Evolutionary conservation across 805 yeast species (phyloP).

Genomic region (Barnettozyma sucrosica): DNA sequence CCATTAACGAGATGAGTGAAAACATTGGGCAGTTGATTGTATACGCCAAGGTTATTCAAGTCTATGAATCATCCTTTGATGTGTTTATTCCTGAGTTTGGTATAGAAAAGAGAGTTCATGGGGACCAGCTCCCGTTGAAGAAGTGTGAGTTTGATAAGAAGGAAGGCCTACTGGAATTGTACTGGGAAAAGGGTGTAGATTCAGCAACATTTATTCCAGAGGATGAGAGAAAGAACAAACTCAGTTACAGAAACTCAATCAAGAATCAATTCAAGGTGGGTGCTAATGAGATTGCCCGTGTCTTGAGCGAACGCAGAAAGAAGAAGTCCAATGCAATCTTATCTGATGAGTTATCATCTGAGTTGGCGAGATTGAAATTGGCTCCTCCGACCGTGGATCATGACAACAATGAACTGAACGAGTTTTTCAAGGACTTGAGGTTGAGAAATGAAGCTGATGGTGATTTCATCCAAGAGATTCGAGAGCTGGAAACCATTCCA

Average conservation of each 20-base stretch:
- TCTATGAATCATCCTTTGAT: constrained; percentile 94
- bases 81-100: constrained; percentile 90
- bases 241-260: constrained; percentile 71
- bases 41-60: constrained; percentile 84
- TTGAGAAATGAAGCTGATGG: constrained; percentile 55
- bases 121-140: constrained; percentile 88
- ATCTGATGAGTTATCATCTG: constrained; percentile 38
- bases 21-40: constrained; percentile 77
- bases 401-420: constrained; percentile 35
- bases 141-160: constrained; percentile 87
- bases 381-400: constrained; percentile 32
- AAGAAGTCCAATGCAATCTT: constrained; percentile 18
- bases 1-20: constrained; percentile 66
- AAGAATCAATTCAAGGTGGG: constrained; percentile 73
- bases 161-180: constrained; percentile 65
- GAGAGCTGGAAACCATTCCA: constrained; percentile 74
- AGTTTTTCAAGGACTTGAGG: constrained; percentile 51
- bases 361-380: constrained; percentile 45
- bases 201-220: constrained; percentile 86
- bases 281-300: constrained; percentile 63
- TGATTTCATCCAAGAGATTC: constrained; percentile 70
- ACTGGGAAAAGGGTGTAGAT: constrained; percentile 91
- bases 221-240: constrained; percentile 69
- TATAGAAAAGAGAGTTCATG: constrained; percentile 92
- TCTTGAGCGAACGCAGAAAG: constrained; percentile 29